Base-by-base conservation (phyloP, 2,329 filamentous ascomycete genomes). In the Colletotrichum sp. region DNA sequence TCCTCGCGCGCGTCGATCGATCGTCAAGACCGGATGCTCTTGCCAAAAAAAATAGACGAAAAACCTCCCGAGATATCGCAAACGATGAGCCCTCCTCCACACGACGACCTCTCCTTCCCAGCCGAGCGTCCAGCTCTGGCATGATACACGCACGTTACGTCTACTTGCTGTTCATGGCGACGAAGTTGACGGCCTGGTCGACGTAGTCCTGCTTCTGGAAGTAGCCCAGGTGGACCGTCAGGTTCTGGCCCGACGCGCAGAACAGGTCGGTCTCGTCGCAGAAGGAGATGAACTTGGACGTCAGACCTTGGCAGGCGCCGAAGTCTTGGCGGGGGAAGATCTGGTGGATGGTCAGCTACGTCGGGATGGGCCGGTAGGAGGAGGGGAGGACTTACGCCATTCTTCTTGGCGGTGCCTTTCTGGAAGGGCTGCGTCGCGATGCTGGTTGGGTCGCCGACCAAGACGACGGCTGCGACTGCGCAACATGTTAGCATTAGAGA, bases 401-500 rank as follows among this genome's bases (percentile, higher is more conserved):
- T 77, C 2, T 78, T 81, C 12, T 80, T 81, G 77, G 83, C 84
- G 24, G 83, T 85, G 68, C 86, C 86, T 43, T 75, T 79, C 78
- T 82, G 79, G 79, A 84, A 87, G 65, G 83, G 79, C 48, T 80
- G 71, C 71, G 83, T 82, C 78, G 80, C 80, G 77, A 83, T 78
- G 79, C 84, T 83, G 72, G 83, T 84, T 34, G 86, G 86, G 80
- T 87, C 86, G 43, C 86, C 86, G 66, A 86, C 85, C 48, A 86
- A 70, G 67, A 85, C 79, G 67, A 87, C 79, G 38, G 85, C 85
- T 67, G 85, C 83, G 38, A 87, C 86, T 87, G 63, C 8, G 5
- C 5, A 21, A 5, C 18, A 30, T 16, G 48, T 74, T 10, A 72
- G 28, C 21, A 10, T 26, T 7, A 6, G 6, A 15, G 5, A 2